Conservation (phyloP, 345 rosid species). For the Heritiera littoralis region DNA sequence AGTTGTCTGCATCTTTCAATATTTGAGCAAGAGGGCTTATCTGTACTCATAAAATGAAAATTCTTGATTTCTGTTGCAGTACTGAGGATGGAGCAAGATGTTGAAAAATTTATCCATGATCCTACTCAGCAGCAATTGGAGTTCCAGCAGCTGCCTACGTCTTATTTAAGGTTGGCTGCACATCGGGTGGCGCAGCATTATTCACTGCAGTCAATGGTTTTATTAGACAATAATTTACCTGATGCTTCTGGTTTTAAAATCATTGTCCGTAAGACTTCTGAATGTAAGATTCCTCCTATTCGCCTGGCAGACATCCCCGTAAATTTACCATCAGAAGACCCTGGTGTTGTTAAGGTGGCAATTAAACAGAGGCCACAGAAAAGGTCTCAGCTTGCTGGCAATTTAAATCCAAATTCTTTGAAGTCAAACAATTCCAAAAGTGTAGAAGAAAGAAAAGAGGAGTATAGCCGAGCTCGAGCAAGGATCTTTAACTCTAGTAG, state of each 20-base stretch:
- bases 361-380: conserved; percentile 79
- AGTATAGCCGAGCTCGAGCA: conserved; percentile 63
- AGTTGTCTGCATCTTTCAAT: not conserved
- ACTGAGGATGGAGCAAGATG: conserved; percentile 79
- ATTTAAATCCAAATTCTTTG: conserved; percentile 41
- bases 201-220: conserved; percentile 77
- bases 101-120: conserved; percentile 68
- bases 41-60: not conserved
- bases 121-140: conserved; percentile 64
- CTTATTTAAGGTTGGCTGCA: conserved; percentile 77
- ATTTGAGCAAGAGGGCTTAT: not conserved
- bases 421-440: conserved; percentile 59
- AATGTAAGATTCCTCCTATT: conserved; percentile 52
- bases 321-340: conserved; percentile 59
- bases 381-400: conserved; percentile 35
- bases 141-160: conserved; percentile 80
- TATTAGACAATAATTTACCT: conserved; percentile 59
- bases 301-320: conserved; percentile 79
- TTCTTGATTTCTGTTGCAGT: conserved; percentile 37
- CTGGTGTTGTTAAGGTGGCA: conserved; percentile 60
- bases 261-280: conserved; percentile 68
- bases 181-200: conserved; percentile 88
- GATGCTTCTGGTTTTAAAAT: conserved; percentile 72
- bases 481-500: too few species aligned
- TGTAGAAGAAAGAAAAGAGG: conserved; percentile 86